Base-by-base conservation (phyloP, 2,329 filamentous ascomycete species). In the Ophiostoma perfectum region DNA sequence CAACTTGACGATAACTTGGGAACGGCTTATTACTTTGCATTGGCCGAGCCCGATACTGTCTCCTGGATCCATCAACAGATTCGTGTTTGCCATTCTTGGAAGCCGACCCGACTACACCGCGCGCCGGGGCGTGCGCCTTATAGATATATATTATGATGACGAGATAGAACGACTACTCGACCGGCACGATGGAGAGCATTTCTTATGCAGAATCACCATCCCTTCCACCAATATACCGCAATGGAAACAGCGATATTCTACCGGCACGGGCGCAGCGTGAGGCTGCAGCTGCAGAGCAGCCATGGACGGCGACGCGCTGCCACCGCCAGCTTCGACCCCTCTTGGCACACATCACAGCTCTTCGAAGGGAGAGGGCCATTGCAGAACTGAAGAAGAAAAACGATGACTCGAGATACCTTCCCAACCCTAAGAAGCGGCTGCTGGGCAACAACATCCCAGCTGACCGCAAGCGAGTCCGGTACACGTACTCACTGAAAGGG, bases 251-350 rank as follows among this genome's bases (percentile, higher is more conserved):
- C 47, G 68, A 67, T 18, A 65, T 68, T 8, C 60, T 68, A 2
- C 70, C 69, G 2, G 18, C 70, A 3, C 45, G 45, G 16, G 18
- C 65, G 1, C 64, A 62, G 39, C 70, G 68, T 5, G 68, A 70
- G 5, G 67, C 62, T 3, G 60, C 67, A 5, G 44, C 64, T 0
- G 47, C 68, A 4, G 69, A 70, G 27, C 70, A 78, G 62, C 76
- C 75, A 12, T 84, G 82, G 82, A 83, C 81, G 4, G 80, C 82
- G 5, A 78, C 80, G 65, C 76, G 81, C 68, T 84, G 82, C 62
- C 78, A 81, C 64, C 77, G 81, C 2, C 73, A 83, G 5, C 76
- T 84, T 18, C 80, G 81, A 3, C 82, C 82, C 45, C 73, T 84
- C 0, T 77, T 82, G 42, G 77, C 79, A 7, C 78, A 81, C 9